Conservation (phyloP, 148 eudicot genomes). For the Simmondsia chinensis region DNA sequence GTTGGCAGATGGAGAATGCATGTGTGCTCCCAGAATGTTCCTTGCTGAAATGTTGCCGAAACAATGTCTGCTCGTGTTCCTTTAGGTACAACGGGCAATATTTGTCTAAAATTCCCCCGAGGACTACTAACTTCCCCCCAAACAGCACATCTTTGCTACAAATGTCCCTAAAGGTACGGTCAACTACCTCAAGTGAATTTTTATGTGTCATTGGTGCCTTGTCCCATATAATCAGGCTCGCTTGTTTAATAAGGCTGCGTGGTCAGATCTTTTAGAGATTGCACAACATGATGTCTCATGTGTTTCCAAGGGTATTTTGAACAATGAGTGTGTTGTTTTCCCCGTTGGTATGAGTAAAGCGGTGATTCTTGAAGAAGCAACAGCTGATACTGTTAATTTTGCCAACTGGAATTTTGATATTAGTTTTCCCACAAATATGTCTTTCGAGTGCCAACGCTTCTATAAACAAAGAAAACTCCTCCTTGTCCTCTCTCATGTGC, state of each 20-base stretch:
- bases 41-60: not conserved
- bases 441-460: not conserved
- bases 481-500: not conserved
- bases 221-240: slow-evolving; percentile 2
- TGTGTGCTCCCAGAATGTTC: not conserved
- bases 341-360: not conserved
- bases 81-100: not conserved
- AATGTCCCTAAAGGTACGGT: not conserved
- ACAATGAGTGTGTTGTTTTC: too few species aligned
- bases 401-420: not conserved
- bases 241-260: not conserved
- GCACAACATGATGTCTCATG: not conserved
- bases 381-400: not conserved
- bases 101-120: slow-evolving; percentile 2
- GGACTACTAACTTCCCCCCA: not conserved
- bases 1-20: not conserved
- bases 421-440: not conserved
- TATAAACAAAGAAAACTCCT: slow-evolving; percentile 1
- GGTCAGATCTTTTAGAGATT: not conserved
- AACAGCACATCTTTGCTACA: not conserved
- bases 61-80: not conserved
- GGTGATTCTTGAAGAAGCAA: slow-evolving; percentile 2
- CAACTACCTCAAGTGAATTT: not conserved
- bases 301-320: too few species aligned
- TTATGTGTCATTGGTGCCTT: slow-evolving; percentile 1